Percentiles rank a stretch among this genome's conserved stretches.
Conservation (phyloP, 169 alveolate species). For the Eimeria tenella region DNA sequence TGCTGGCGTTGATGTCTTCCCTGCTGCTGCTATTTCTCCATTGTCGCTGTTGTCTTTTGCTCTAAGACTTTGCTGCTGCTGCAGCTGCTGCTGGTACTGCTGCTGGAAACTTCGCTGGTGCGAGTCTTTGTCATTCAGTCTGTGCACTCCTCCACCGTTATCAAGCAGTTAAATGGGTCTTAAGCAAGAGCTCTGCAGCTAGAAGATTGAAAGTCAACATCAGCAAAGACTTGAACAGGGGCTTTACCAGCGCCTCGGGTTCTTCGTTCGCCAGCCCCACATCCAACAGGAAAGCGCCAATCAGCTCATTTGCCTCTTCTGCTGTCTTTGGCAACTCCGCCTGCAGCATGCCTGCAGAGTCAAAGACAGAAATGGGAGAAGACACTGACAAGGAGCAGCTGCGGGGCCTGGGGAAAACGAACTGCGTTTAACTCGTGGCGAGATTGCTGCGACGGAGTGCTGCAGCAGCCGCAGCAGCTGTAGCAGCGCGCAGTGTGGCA, state of each 20-base stretch:
- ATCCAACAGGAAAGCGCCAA: constrained; percentile 69
- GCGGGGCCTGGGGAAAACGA: too few relatives aligned
- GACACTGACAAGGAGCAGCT: neutral
- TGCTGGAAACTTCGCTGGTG: neutral
- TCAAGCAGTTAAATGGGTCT: neutral
- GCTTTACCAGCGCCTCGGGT: constrained; percentile 23
- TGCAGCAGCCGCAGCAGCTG: too few relatives aligned
- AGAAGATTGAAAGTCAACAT: neutral
- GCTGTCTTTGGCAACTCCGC: constrained; percentile 45
- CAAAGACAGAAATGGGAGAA: neutral
- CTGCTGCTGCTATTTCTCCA: constrained; percentile 26
- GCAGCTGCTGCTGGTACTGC: constrained; percentile 6
- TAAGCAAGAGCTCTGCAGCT: too few relatives aligned
- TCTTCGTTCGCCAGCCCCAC: constrained; percentile 56
- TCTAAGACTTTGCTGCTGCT: neutral
- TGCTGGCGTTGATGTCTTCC: neutral
- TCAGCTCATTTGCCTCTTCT: constrained; percentile 41
- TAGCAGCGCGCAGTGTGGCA: too few relatives aligned
- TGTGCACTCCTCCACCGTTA: too few relatives aligned
- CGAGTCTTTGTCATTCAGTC: too few relatives aligned
- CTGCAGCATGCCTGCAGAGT: constrained; percentile 73
- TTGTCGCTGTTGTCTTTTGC: neutral
- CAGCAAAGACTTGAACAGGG: neutral
- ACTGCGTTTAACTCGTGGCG: neutral
- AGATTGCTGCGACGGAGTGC: neutral